These are phyloP conservation scores for Termitomyces sp. DNA, from an alignment of 768 basidiomycete genomes.

Conservation along the genomic window DNA sequence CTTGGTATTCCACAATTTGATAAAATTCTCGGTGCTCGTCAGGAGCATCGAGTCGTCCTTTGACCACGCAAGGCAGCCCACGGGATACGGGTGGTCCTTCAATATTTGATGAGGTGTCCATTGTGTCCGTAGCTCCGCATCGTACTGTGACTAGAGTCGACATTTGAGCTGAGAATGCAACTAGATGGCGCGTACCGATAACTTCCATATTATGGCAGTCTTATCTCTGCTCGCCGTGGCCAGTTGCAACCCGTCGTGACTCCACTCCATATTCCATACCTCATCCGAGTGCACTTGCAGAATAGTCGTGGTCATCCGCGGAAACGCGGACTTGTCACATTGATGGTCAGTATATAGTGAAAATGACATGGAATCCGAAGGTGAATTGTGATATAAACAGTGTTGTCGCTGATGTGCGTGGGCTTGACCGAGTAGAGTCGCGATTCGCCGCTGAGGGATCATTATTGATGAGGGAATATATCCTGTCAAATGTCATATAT, in stretches of 20 bases:
- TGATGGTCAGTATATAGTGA: slow-evolving; percentile 88
- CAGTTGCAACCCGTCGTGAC: slow-evolving; percentile 78
- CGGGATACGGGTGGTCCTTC: slow-evolving; percentile 72
- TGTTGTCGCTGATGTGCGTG: slow-evolving; percentile 71
- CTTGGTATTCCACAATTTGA: slow-evolving; percentile 90
- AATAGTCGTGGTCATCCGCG: slow-evolving; percentile 79
- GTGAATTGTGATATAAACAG: slow-evolving; percentile 86
- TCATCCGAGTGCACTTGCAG: slow-evolving; percentile 87
- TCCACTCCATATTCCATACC: slow-evolving; percentile 97
- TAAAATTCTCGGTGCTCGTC: slow-evolving; percentile 74
- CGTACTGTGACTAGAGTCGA: slow-evolving; percentile 6
- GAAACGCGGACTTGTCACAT: slow-evolving; percentile 81
- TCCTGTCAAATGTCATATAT: slow-evolving; percentile 38
- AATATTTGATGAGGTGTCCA: slow-evolving; percentile 60
- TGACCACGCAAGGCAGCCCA: slow-evolving; percentile 91
- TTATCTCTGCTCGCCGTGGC: slow-evolving; percentile 89
- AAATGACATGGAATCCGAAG: slow-evolving; percentile 50
- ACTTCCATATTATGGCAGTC: slow-evolving; percentile 84
- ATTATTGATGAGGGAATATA: slow-evolving; percentile 89
- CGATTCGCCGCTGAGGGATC: slow-evolving; percentile 88
- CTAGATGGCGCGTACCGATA: slow-evolving; percentile 56
- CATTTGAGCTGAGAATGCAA: slow-evolving; percentile 4
- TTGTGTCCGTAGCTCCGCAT: slow-evolving; percentile 32
- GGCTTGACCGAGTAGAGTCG: slow-evolving; percentile 83
- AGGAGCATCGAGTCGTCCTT: slow-evolving; percentile 81